phyloP scores from a whole-genome alignment of 768 basidiomycete species.

The Coprinopsis marcescibilis region DNA sequence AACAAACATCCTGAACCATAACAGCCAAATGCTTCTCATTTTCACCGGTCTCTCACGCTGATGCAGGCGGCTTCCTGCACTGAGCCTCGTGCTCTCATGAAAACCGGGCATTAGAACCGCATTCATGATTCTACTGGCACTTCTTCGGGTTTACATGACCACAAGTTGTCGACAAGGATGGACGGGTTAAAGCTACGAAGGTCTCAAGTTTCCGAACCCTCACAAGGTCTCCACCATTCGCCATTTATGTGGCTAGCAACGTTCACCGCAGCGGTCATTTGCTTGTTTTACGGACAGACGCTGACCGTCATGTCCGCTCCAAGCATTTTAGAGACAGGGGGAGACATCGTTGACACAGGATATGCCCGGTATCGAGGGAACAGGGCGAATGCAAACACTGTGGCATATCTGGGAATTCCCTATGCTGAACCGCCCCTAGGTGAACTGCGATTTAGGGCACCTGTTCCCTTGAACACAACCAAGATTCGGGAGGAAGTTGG shows the following conservation, averaged over 20 bases:
- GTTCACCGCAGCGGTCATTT: not conserved
- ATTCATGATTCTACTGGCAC: not conserved
- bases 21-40: no score
- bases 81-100: not conserved
- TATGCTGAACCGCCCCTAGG: slow-evolving; percentile 57
- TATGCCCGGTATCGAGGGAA: slow-evolving; percentile 57
- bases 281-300: not conserved
- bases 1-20: no score
- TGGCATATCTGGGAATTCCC: slow-evolving; percentile 54
- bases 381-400: slow-evolving; percentile 42
- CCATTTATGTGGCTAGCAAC: not conserved
- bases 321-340: not conserved
- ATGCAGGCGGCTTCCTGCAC: not conserved
- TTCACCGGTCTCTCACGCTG: not conserved
- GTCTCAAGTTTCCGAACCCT: not conserved
- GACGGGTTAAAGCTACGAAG: not conserved
- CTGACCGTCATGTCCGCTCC: not conserved
- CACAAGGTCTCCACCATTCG: not conserved
- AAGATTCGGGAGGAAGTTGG: slow-evolving; percentile 31
- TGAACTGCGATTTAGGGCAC: slow-evolving; percentile 45
- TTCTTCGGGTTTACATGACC: not conserved
- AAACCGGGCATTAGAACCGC: not conserved
- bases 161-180: not conserved
- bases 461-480: slow-evolving; percentile 44
- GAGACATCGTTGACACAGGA: slow-evolving; percentile 44